These are phyloP conservation scores for Boehmeria nivea DNA, from an alignment of 306 rosid species.

Conservation along the genomic window DNA sequence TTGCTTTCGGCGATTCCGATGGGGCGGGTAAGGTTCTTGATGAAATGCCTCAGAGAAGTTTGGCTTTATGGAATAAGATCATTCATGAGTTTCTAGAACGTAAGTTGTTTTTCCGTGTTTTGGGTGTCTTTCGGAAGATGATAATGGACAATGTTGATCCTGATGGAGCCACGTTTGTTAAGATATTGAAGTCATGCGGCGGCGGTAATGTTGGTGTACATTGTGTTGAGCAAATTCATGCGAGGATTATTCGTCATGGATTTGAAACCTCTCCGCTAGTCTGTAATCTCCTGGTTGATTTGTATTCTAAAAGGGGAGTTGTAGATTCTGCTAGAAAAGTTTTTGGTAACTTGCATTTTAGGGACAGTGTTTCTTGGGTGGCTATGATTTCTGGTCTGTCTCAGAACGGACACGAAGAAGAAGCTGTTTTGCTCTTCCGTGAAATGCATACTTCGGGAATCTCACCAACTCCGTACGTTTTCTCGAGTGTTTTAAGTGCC, in stretches of 20 bases:
- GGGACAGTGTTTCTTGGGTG: conserved; percentile 81
- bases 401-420: conserved; percentile 55
- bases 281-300: conserved; percentile 67
- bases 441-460: conserved; percentile 59
- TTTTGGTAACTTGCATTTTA: conserved; percentile 36
- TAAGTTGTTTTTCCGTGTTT: conserved; percentile 29
- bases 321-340: conserved; percentile 59
- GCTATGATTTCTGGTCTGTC: conserved; percentile 87
- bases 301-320: conserved; percentile 51
- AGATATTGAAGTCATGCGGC: conserved; percentile 61
- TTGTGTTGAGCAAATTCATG: conserved; percentile 62
- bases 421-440: conserved; percentile 59
- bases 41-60: conserved; percentile 38
- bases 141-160: conserved; percentile 35
- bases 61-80: conserved; percentile 61
- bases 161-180: conserved; percentile 46
- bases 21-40: conserved; percentile 50
- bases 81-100: conserved; percentile 34
- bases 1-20: conserved; percentile 38
- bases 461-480: conserved; percentile 63
- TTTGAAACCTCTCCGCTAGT: conserved; percentile 40
- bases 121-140: conserved; percentile 47
- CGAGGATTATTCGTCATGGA: conserved; percentile 51
- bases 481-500: conserved; percentile 78
- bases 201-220: conserved; percentile 35